Evolutionary conservation across 177 flowering plant genomes (phyloP).

Genomic region (Tripterygium wilfordii): DNA sequence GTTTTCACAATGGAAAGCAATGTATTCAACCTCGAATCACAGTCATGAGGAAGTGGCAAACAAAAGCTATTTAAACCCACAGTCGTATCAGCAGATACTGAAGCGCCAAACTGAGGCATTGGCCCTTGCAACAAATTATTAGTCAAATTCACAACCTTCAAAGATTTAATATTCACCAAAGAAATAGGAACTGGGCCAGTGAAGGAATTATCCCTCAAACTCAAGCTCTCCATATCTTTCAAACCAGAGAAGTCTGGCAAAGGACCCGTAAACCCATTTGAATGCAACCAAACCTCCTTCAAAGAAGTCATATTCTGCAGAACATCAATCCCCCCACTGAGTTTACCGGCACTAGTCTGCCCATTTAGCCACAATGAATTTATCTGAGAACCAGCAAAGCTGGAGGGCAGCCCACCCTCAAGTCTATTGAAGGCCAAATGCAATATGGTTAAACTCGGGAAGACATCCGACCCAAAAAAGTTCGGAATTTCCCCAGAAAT

Average conservation of each 20-base stretch:
- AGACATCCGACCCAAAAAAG: constrained; percentile 41
- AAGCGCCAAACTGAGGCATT: constrained; percentile 38
- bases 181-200: constrained; percentile 54
- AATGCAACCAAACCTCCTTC: constrained; percentile 62
- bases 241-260: constrained; percentile 57
- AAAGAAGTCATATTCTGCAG: constrained; percentile 56
- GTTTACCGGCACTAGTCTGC: constrained; percentile 24
- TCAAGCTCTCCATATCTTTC: constrained; percentile 35
- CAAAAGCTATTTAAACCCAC: constrained; percentile 61
- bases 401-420: constrained; percentile 41
- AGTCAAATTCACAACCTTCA: constrained; percentile 59
- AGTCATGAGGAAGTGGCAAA: constrained; percentile 48
- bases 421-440: constrained; percentile 48
- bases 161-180: constrained; percentile 31
- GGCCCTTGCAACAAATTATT: constrained; percentile 82
- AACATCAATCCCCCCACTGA: constrained; percentile 46
- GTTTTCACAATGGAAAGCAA: constrained; percentile 39
- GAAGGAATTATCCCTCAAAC: constrained; percentile 53
- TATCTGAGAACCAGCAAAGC: constrained; percentile 41
- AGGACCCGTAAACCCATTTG: constrained; percentile 57
- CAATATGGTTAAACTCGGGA: constrained; percentile 42
- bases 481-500: constrained; percentile 42
- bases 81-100: constrained; percentile 48
- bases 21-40: constrained; percentile 41
- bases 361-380: constrained; percentile 76